Conservation (phyloP, 2,329 filamentous ascomycete genomes). For the Ceratocystiopsis sp. region DNA sequence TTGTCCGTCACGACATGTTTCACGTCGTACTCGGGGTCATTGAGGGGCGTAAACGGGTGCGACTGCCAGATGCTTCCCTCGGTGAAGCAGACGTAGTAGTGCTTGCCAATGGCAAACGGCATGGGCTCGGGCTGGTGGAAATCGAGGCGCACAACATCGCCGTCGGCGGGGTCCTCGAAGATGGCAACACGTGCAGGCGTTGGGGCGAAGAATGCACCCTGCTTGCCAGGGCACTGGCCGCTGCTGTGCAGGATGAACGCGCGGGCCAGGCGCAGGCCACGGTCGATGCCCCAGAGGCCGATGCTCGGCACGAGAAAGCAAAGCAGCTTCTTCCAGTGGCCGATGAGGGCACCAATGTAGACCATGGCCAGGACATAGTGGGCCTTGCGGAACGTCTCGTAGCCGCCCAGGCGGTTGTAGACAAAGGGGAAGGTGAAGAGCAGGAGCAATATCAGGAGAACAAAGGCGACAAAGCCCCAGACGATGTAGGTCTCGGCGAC, state of each 20-base stretch:
- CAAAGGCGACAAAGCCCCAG: constrained; percentile 55
- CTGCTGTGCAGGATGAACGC: constrained; percentile 41
- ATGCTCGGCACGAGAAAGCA: constrained; percentile 54
- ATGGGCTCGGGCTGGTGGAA: constrained; percentile 33
- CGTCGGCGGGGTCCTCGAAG: constrained; percentile 16
- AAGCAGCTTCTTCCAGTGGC: constrained; percentile 50
- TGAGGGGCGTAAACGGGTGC: constrained; percentile 52
- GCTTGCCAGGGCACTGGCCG: constrained; percentile 15
- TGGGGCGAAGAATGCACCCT: constrained; percentile 2
- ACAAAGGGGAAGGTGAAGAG: constrained; percentile 31
- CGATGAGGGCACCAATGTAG: constrained; percentile 61
- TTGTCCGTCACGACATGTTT: constrained; percentile 16
- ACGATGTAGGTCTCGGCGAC: constrained; percentile 51
- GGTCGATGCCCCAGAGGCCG: constrained; percentile 47
- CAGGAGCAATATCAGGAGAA: constrained; percentile 42
- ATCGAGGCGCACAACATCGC: constrained; percentile 46
- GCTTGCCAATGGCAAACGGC: constrained; percentile 47
- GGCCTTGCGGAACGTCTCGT: constrained; percentile 60
- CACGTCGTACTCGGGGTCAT: constrained; percentile 21
- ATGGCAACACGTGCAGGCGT: neutral
- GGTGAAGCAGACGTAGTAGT: constrained; percentile 54
- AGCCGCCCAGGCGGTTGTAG: constrained; percentile 39
- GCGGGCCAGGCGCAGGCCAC: constrained; percentile 38
- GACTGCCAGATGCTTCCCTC: constrained; percentile 53
- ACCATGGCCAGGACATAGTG: constrained; percentile 59